phyloP scores from a whole-genome alignment of 176 grass and related monocot species.

The Oryza australiensis region DNA sequence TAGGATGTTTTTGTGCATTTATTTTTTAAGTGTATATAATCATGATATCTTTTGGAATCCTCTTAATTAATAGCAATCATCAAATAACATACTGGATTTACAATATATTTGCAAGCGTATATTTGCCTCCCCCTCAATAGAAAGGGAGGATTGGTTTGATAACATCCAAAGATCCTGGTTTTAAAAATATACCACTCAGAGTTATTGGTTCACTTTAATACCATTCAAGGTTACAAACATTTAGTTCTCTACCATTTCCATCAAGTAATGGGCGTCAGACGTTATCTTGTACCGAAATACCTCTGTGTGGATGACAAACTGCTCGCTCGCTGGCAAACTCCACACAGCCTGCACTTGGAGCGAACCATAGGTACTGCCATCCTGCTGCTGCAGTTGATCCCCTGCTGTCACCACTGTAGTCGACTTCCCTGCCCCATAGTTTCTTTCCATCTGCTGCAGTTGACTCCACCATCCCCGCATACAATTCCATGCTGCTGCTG shows the following conservation, averaged over 20 bases:
- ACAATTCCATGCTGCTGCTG: background rate
- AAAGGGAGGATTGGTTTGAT: background rate
- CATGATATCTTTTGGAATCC: conserved; percentile 15
- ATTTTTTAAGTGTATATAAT: background rate
- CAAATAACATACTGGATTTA: conserved; percentile 21
- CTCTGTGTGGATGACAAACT: background rate
- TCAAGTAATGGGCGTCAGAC: background rate
- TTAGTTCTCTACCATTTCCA: background rate
- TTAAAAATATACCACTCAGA: background rate
- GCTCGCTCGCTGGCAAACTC: background rate
- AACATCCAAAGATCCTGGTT: background rate
- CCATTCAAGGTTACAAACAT: background rate
- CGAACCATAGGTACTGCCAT: background rate
- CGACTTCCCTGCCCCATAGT: background rate
- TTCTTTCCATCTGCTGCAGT: background rate
- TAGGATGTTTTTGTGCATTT: conserved; percentile 18
- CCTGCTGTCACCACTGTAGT: background rate
- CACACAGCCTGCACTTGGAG: background rate
- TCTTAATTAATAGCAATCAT: background rate
- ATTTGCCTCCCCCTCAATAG: background rate
- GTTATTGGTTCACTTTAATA: background rate
- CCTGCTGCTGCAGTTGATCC: background rate
- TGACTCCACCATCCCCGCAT: background rate
- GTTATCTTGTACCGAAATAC: background rate
- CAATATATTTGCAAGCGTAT: background rate